Evolutionary conservation across 73 alveolate genomes (phyloP).

Genomic region (Paramecium octaurelia): DNA sequence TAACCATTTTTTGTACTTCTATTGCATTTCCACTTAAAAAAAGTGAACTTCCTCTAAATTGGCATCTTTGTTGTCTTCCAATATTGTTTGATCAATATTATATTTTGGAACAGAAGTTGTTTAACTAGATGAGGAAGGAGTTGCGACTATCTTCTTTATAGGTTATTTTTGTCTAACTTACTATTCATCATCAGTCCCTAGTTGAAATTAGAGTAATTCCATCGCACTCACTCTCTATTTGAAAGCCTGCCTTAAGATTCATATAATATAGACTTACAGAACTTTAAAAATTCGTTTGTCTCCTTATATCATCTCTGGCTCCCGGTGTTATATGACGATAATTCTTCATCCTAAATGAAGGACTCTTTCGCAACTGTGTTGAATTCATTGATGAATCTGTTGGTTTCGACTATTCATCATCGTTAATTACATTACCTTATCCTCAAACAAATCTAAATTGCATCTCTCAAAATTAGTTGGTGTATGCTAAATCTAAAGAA

Average conservation of each 20-base stretch:
- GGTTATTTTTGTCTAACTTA: background rate
- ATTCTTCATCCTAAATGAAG: conserved; percentile 42
- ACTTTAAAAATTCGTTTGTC: background rate
- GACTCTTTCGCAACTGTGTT: conserved; percentile 23
- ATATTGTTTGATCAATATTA: background rate
- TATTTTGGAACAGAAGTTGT: conserved; percentile 26
- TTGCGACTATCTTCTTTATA: background rate
- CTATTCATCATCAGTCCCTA: conserved; percentile 45
- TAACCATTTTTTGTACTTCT: conserved; percentile 24
- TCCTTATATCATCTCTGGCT: background rate
- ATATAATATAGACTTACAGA: background rate
- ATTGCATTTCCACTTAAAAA: background rate
- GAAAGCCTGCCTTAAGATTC: conserved; percentile 12
- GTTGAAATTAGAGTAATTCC: background rate
- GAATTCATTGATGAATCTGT: conserved; percentile 3
- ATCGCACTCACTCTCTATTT: conserved; percentile 18
- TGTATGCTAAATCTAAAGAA: background rate
- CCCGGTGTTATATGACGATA: conserved; percentile 46
- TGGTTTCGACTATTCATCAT: conserved; percentile 21
- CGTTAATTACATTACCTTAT: background rate
- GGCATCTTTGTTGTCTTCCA: background rate
- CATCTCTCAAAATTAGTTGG: conserved; percentile 17
- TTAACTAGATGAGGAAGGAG: conserved; percentile 40
- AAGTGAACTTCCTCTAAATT: conserved; percentile 37
- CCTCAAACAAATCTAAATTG: background rate